A percentile compares a stretch with the other conserved stretches of the same genome.
Evolutionary conservation across 768 basidiomycete genomes (phyloP).

Genomic region (Tricholoma matsutake): DNA sequence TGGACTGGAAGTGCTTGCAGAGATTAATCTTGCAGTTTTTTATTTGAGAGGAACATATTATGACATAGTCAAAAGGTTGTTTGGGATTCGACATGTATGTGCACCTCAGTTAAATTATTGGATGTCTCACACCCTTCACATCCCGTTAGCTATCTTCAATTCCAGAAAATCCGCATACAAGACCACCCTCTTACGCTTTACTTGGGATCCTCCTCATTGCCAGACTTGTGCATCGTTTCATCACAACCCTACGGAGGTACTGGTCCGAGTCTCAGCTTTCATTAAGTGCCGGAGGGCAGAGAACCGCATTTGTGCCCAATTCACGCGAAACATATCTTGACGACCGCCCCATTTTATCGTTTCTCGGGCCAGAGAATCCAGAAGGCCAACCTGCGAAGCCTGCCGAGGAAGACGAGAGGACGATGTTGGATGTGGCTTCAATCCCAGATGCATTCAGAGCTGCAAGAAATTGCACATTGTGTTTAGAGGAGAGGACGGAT

Average conservation of each 20-base stretch:
- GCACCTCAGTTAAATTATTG: neutral
- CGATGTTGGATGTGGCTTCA: slow-evolving; percentile 55
- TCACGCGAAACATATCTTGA: slow-evolving; percentile 49
- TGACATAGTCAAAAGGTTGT: slow-evolving; percentile 60
- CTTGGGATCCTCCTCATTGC: slow-evolving; percentile 71
- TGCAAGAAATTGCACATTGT: slow-evolving; percentile 75
- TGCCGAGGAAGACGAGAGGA: slow-evolving; percentile 70
- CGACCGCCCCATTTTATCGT: slow-evolving; percentile 53
- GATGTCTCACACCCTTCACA: neutral
- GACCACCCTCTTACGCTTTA: slow-evolving; percentile 84
- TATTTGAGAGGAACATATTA: slow-evolving; percentile 82
- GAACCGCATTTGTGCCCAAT: slow-evolving; percentile 19
- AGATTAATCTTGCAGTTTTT: slow-evolving; percentile 78
- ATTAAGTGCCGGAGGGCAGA: slow-evolving; percentile 29
- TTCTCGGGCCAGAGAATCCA: slow-evolving; percentile 48
- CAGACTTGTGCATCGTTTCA: slow-evolving; percentile 61
- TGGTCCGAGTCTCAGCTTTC: slow-evolving; percentile 10
- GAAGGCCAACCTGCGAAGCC: slow-evolving; percentile 52
- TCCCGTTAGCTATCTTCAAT: slow-evolving; percentile 65
- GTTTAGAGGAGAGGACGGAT: slow-evolving; percentile 79
- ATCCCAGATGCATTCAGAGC: slow-evolving; percentile 53
- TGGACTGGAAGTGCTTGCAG: slow-evolving; percentile 53
- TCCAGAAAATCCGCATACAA: slow-evolving; percentile 64
- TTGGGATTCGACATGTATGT: slow-evolving; percentile 67
- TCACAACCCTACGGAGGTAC: slow-evolving; percentile 39